Conservation (phyloP, 2,329 filamentous ascomycete species). For the Cladosporium sp. region DNA sequence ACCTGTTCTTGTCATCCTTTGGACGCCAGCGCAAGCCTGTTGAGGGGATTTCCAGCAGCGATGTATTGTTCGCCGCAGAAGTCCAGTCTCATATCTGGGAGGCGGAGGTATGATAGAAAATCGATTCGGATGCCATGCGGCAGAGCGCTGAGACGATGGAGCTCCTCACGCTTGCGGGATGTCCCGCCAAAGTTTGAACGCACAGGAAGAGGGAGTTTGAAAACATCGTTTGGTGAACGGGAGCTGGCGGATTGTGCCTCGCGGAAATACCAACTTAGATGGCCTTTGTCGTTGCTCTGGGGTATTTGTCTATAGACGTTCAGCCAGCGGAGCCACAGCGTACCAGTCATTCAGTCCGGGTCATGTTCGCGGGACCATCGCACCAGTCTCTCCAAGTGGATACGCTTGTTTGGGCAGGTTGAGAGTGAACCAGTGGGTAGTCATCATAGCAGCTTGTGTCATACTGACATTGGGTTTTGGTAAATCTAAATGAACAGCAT, state of each 20-base stretch:
- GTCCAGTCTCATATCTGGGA: background rate
- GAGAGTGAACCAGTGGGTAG: background rate
- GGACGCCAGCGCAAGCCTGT: background rate
- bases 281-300: background rate
- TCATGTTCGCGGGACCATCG: background rate
- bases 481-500: no score
- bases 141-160: background rate
- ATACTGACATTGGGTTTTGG: no score
- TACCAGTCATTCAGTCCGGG: background rate
- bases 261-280: background rate
- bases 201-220: background rate
- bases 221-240: background rate
- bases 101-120: background rate
- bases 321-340: background rate
- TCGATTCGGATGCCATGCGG: background rate
- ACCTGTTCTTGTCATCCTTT: background rate
- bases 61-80: background rate
- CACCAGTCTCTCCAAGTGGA: background rate
- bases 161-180: background rate
- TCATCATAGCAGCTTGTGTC: background rate
- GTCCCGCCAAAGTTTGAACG: background rate
- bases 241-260: background rate
- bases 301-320: background rate
- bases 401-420: background rate
- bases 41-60: background rate